Base-by-base conservation (phyloP, 73 alveolate genomes). In the Blepharisma japonicum region DNA sequence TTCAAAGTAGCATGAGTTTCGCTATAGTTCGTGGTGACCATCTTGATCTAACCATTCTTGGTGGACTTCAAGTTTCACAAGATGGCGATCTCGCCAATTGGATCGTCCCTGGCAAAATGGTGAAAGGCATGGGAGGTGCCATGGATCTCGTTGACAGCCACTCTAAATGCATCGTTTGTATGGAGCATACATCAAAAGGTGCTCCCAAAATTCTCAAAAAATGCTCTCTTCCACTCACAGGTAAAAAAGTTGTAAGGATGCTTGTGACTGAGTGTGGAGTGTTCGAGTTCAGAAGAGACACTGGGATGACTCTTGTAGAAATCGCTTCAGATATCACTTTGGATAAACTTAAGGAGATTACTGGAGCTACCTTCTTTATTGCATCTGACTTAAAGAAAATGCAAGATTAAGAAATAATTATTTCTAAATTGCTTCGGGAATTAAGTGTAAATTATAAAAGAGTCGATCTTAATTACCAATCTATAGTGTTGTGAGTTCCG, bases 101-200 rank as follows among this genome's bases (percentile, higher is more conserved):
- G 99, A 90, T 95, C 71, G 92, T 95, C 72, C 99, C 99, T 42
- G 97, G 97, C 53, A 91, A 90, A 84, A 78, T 90, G 92, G 98
- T 94, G 14, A 92, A 88, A 76, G 98, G 98, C 48, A 87, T 88
- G 96, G 98, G 98, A 61, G 98, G 98, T 50, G 98, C 98, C 2
- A 90, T 92, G 96, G 98, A 92, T 80, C 81, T 92, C 6, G 97
- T 92, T 21, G 70, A 87, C 14, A 86, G 92, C 23, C 94, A 92
- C 45, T 82, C 86, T 18, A 88, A 83, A 55, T 87, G 87, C 11
- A 71, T 93, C 7, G 91, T 93, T 4, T 78, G 83, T 51, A 93
- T 93, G 98, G 98, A 91, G 72, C 97, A 91, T 46, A 8, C 27
- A 14, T 72, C 86, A 21, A 90, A 89, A 71, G 96, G 97, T 14